Percentiles rank a stretch among this genome's conserved stretches.
phyloP scores from a whole-genome alignment of 768 basidiomycete genomes.

The Trametes cubensis region DNA sequence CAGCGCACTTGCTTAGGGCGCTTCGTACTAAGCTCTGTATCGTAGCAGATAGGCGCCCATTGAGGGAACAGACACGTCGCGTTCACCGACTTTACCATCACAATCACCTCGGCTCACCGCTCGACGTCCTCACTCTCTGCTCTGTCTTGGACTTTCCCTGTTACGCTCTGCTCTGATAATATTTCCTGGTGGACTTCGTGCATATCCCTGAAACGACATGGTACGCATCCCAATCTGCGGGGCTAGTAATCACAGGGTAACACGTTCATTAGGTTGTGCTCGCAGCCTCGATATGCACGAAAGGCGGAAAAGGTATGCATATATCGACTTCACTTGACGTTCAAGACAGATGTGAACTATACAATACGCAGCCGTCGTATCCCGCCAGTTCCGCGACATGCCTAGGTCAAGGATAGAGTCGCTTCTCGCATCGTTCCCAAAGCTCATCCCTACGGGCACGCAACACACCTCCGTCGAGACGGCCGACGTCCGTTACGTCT shows the following conservation, averaged over 20 bases:
- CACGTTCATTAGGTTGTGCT: conserved; percentile 70
- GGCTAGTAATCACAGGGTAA: not conserved
- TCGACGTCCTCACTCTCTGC: not conserved
- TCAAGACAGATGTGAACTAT: not conserved
- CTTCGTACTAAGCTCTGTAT: not conserved
- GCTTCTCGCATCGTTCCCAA: conserved; percentile 94
- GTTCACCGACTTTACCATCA: conserved; percentile 11
- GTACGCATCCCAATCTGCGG: conserved; percentile 1
- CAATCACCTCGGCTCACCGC: conserved; percentile 7
- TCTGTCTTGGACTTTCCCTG: not conserved
- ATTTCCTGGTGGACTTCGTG: not conserved
- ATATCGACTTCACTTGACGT: not conserved
- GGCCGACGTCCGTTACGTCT: conserved; percentile 92
- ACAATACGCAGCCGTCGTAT: conserved; percentile 74
- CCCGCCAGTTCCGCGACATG: conserved; percentile 95
- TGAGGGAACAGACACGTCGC: conserved; percentile 18
- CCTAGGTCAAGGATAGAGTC: conserved; percentile 91
- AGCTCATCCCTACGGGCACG: conserved; percentile 91
- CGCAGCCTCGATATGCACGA: conserved; percentile 93
- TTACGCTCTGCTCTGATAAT: not conserved
- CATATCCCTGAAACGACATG: conserved; percentile 5
- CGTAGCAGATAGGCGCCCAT: conserved; percentile 11
- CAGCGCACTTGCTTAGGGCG: not conserved
- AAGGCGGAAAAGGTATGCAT: conserved; percentile 79
- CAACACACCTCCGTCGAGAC: conserved; percentile 98